These are phyloP conservation scores for Paragyromitra xinjiangensis DNA, from an alignment of 495 filamentous ascomycete species.

Conservation along the genomic window DNA sequence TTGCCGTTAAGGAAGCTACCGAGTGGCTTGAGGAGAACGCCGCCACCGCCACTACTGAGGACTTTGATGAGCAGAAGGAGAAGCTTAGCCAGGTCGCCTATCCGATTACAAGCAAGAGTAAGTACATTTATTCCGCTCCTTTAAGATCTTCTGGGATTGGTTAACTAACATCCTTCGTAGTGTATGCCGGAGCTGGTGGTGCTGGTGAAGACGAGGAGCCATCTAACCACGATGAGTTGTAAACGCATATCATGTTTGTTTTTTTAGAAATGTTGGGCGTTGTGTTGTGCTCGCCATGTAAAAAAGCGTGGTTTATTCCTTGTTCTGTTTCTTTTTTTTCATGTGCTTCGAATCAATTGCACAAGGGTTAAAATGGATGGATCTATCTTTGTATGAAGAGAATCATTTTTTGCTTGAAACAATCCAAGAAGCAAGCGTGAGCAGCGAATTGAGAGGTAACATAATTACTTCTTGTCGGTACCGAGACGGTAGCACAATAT, in stretches of 20 bases:
- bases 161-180: constrained; percentile 65
- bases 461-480: neutral
- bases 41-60: constrained; percentile 82
- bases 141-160: neutral
- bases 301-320: constrained; percentile 52
- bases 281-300: constrained; percentile 52
- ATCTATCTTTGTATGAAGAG: constrained; percentile 30
- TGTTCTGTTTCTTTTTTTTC: constrained; percentile 33
- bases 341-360: constrained; percentile 29
- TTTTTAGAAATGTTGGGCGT: constrained; percentile 48
- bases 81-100: constrained; percentile 96
- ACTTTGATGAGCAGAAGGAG: constrained; percentile 99
- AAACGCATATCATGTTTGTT: constrained; percentile 59
- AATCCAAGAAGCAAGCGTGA: neutral
- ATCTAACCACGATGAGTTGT: constrained; percentile 87
- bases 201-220: constrained; percentile 77
- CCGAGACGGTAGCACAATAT: neutral
- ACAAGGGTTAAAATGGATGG: constrained; percentile 30
- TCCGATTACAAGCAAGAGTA: constrained; percentile 93
- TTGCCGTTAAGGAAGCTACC: constrained; percentile 95
- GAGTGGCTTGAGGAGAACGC: constrained; percentile 99
- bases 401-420: constrained; percentile 18
- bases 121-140: constrained; percentile 26
- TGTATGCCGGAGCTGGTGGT: constrained; percentile 69
- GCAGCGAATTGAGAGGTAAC: neutral